Conservation (phyloP, 495 filamentous ascomycete genomes). For the Durotheca rogersii region DNA sequence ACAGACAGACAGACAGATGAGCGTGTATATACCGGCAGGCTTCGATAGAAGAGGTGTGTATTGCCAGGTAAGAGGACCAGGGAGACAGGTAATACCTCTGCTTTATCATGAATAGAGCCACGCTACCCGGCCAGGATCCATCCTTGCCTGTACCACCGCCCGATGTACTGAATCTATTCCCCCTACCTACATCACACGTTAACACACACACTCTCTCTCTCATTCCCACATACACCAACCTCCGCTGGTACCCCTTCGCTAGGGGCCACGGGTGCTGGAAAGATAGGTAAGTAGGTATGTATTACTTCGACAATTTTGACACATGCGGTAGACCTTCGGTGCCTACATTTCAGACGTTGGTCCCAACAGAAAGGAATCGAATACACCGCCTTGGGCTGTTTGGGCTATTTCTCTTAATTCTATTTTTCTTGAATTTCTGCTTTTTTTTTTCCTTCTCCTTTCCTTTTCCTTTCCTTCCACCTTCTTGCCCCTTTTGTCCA, state of each 20-base stretch:
- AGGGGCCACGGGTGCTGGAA: slow-evolving; percentile 15
- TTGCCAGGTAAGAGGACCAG: too few relatives aligned
- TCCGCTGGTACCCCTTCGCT: neutral
- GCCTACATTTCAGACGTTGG: slow-evolving; percentile 20
- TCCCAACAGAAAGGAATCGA: slow-evolving; percentile 24
- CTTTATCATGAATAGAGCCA: slow-evolving; percentile 15
- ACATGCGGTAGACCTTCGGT: slow-evolving; percentile 16
- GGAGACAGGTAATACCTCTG: too few relatives aligned
- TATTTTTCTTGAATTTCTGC: slow-evolving; percentile 6
- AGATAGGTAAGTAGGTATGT: too few relatives aligned
- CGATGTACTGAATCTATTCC: slow-evolving; percentile 4
- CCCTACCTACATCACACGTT: neutral
- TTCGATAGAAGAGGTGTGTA: too few relatives aligned
- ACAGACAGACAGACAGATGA: too few relatives aligned
- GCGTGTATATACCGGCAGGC: too few relatives aligned
- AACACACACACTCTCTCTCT: too few relatives aligned
- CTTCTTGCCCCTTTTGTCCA: neutral
- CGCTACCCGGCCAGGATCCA: too few relatives aligned
- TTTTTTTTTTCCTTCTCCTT: slow-evolving; percentile 6
- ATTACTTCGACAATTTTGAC: slow-evolving; percentile 16
- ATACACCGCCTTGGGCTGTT: slow-evolving; percentile 2
- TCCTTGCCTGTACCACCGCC: too few relatives aligned
- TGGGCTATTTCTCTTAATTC: neutral
- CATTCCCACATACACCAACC: neutral
- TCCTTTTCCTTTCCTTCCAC: slow-evolving; percentile 8